A percentile compares a stretch with the other conserved stretches of the same genome.
Conservation (phyloP, 768 basidiomycete species). For the Mycena indigotica region DNA sequence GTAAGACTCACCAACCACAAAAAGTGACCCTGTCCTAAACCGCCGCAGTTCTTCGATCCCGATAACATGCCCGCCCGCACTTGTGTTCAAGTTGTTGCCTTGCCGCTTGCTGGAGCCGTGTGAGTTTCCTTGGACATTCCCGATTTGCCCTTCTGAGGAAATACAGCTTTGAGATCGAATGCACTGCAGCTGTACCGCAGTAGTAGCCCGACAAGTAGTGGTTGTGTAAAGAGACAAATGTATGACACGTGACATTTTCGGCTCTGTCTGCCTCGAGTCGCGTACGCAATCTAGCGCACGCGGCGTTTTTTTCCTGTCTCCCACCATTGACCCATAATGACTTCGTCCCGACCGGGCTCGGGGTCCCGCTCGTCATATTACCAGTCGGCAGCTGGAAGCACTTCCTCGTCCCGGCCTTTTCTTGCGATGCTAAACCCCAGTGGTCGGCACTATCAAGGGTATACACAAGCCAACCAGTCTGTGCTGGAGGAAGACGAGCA, state of each 20-base stretch:
- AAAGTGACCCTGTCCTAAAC: not conserved
- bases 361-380: constrained; percentile 40
- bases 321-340: not conserved
- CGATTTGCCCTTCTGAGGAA: not conserved
- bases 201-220: not conserved
- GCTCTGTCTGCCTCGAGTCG: constrained; percentile 4
- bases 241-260: no score
- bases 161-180: constrained; percentile 63
- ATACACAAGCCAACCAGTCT: constrained; percentile 72
- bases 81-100: constrained; percentile 55
- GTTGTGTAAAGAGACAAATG: not conserved
- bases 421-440: constrained; percentile 84
- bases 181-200: constrained; percentile 46
- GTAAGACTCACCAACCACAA: constrained; percentile 17
- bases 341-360: no score
- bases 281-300: constrained; percentile 14
- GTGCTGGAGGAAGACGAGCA: constrained; percentile 69
- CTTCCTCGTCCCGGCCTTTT: constrained; percentile 67
- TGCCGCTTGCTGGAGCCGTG: constrained; percentile 39
- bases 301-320: not conserved
- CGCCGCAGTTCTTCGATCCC: constrained; percentile 47
- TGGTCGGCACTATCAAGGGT: constrained; percentile 72
- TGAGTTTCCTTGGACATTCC: not conserved
- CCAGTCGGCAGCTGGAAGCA: constrained; percentile 29
- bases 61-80: constrained; percentile 56